phyloP scores from a whole-genome alignment of 169 alveolate species.

The Plasmodium knowlesi region DNA sequence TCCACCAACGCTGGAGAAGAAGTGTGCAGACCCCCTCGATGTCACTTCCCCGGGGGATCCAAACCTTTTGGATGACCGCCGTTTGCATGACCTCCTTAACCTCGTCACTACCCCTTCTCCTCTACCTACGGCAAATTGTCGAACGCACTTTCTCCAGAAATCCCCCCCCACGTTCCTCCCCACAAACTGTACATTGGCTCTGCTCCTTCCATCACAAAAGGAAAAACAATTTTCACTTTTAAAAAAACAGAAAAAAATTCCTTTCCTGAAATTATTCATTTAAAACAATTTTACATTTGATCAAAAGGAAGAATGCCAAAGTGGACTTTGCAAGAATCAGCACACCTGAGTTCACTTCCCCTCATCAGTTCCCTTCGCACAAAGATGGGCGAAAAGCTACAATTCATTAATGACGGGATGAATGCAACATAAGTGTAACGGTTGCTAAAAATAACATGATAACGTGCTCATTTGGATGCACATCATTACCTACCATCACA shows the following conservation, averaged over 20 bases:
- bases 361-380: neutral
- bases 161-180: neutral
- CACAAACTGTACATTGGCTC: neutral
- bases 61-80: neutral
- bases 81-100: neutral
- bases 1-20: neutral
- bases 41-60: neutral
- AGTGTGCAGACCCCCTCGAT: neutral
- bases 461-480: neutral
- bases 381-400: neutral
- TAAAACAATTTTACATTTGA: neutral
- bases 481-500: neutral
- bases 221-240: conserved; percentile 10
- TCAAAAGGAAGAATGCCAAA: neutral
- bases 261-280: conserved; percentile 5
- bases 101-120: neutral
- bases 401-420: neutral
- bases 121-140: neutral
- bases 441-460: neutral
- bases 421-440: neutral
- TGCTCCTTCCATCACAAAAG: neutral
- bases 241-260: neutral
- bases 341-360: neutral
- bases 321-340: neutral
- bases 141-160: neutral